Percentiles rank a stretch among this genome's conserved stretches.
These are phyloP conservation scores for Harringtonia lauricola DNA, from an alignment of 2,329 filamentous ascomycete species.

Conservation along the genomic window DNA sequence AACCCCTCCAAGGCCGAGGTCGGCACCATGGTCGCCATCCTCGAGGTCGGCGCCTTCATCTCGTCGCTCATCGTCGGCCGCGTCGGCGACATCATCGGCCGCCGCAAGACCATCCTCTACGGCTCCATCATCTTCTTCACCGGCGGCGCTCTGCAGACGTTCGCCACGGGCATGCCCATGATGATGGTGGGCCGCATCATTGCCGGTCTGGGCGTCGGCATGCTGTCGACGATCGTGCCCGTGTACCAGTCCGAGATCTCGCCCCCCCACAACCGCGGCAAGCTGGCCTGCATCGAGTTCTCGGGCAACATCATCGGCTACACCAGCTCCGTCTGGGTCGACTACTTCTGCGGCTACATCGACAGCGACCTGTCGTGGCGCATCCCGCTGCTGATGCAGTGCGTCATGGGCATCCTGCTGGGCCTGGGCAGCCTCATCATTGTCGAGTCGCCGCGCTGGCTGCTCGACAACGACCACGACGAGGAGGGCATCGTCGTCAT, in stretches of 20 bases:
- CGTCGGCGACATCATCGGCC: conserved; percentile 84
- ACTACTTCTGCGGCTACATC: conserved; percentile 94
- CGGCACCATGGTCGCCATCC: conserved; percentile 94
- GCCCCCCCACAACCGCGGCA: conserved; percentile 89
- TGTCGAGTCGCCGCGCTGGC: conserved; percentile 93
- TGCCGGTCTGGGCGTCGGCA: conserved; percentile 77
- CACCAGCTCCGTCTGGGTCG: conserved; percentile 93
- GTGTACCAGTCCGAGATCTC: conserved; percentile 95
- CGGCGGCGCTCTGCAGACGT: conserved; percentile 76
- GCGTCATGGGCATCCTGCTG: conserved; percentile 81
- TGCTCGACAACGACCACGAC: conserved; percentile 94
- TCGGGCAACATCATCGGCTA: conserved; percentile 96
- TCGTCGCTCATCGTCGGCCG: conserved; percentile 78
- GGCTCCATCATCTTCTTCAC: conserved; percentile 80
- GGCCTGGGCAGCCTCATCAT: conserved; percentile 83
- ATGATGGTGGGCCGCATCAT: conserved; percentile 79
- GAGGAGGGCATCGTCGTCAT: conserved; percentile 98
- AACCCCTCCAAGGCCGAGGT: conserved; percentile 79
- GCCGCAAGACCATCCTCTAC: conserved; percentile 83
- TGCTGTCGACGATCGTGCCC: conserved; percentile 82
- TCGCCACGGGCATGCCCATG: conserved; percentile 74
- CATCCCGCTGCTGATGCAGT: conserved; percentile 81
- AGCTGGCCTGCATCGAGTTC: conserved; percentile 95
- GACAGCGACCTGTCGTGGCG: conserved; percentile 81
- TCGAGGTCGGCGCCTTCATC: conserved; percentile 87